Base-by-base conservation (phyloP, 306 rosid species). In the Begonia masoniana region DNA sequence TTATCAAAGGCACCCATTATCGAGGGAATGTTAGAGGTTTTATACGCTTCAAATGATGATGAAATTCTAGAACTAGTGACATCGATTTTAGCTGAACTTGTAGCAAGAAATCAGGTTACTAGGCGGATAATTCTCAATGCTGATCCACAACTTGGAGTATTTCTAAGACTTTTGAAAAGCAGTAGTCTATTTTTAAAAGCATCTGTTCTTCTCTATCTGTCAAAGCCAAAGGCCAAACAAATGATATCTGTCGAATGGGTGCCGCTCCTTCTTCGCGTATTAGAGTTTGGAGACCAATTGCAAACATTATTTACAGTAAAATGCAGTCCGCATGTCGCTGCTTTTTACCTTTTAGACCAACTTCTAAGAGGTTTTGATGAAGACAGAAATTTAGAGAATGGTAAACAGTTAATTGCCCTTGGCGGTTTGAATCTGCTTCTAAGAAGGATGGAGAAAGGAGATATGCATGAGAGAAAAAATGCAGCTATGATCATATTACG, bases 351-450 rank as follows among this genome's bases (percentile, higher is more conserved):
- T 16, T 63, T 88, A 65, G 73, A 84, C 41, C 95, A 88, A 64
- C 88, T 88, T 42, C 74, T 88, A 17, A 79, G 66, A 0, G 95
- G 97, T 57, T 84, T 82, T 66, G 93, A 88, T 64, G 93, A 88
- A 68, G 97, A 82, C 26, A 68, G 80, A 68, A 88, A 88, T 63
- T 67, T 82, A 10, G 95, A 88, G 78, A 84, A 88, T 66, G 82
- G 92, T 0, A 79, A 89, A 65, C 86, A 75, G 15, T 75, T 84
- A 60, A 75, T 88, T 52, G 74, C 86, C 50, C 79, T 71, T 10
- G 95, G 97, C 14, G 95, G 97, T 19, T 64, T 88, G 70, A 72
- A 72, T 51, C 59, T 84, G 31, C 71, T 88, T 10, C 71, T 70
- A 59, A 61, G 57, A 50, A 73, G 76, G 67, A 68, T 84, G 12